phyloP scores from a whole-genome alignment of 2,329 filamentous ascomycete species.

The Fusarium goolgardi region DNA sequence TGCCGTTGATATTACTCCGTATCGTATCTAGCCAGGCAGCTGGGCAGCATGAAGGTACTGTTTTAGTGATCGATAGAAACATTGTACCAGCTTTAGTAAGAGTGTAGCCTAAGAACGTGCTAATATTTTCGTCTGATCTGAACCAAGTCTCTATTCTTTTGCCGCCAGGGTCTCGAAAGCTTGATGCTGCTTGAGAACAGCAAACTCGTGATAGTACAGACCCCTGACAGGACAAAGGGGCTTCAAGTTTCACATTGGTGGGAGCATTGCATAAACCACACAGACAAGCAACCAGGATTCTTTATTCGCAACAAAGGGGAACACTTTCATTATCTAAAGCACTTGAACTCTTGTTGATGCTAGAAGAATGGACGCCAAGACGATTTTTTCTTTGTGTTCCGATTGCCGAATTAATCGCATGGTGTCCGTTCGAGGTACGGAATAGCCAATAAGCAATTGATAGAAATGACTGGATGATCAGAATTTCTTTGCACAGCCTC shows the following conservation, averaged over 20 bases:
- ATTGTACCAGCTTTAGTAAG: not conserved
- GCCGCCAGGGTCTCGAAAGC: too few species aligned
- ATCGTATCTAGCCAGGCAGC: not conserved
- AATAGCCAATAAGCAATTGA: conserved; percentile 22
- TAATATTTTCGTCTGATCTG: too few species aligned
- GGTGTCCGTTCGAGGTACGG: conserved; percentile 5
- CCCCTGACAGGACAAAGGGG: not conserved
- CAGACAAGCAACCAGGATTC: not conserved
- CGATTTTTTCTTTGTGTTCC: not conserved
- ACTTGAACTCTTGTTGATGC: not conserved
- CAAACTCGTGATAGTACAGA: too few species aligned
- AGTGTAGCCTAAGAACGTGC: not conserved
- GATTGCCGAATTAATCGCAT: not conserved
- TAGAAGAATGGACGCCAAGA: not conserved
- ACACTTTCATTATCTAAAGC: not conserved
- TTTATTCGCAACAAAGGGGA: not conserved
- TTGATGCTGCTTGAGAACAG: too few species aligned
- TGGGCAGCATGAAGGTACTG: not conserved
- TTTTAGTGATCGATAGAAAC: not conserved
- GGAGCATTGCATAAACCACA: conserved; percentile 14
- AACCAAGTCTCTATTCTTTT: too few species aligned
- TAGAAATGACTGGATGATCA: not conserved
- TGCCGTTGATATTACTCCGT: not conserved
- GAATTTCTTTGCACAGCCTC: conserved; percentile 42
- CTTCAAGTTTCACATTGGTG: conserved; percentile 12